Conservation (phyloP, 2,329 filamentous ascomycete species). For the Ascochyta rabiei region DNA sequence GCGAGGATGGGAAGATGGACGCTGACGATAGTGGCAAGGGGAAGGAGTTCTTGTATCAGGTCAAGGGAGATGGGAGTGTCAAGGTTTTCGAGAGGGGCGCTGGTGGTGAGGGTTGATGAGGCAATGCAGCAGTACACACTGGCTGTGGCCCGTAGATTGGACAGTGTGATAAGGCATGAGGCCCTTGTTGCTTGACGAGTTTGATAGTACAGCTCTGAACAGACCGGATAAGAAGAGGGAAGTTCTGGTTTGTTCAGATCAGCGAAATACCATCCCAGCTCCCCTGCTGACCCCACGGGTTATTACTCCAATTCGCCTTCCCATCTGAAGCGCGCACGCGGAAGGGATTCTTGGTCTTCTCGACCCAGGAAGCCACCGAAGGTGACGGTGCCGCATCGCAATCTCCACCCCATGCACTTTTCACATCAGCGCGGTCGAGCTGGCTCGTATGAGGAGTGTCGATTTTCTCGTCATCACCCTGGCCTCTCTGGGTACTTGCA, state of each 20-base stretch:
- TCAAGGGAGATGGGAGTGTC: constrained; percentile 78
- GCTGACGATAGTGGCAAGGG: constrained; percentile 49
- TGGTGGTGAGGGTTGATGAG: constrained; percentile 27
- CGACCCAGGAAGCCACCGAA: background rate
- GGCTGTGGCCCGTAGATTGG: background rate
- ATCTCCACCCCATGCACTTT: background rate
- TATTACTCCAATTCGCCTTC: background rate
- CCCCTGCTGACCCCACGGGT: background rate
- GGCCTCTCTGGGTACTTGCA: background rate
- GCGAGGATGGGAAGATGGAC: constrained; percentile 34
- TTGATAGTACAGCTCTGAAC: too few species aligned
- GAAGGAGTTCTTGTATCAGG: constrained; percentile 80
- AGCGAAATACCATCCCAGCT: background rate
- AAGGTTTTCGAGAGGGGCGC: constrained; percentile 83
- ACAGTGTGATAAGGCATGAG: too few species aligned
- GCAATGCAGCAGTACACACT: background rate
- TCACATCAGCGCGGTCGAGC: background rate
- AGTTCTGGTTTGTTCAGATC: background rate
- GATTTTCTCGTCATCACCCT: background rate
- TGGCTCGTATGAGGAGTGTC: background rate
- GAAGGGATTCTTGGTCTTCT: background rate
- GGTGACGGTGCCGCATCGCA: background rate
- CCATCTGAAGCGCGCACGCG: background rate
- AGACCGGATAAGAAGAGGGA: too few species aligned
- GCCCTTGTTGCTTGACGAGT: too few species aligned